These are phyloP conservation scores for Termitomyces sp. DNA, from an alignment of 768 basidiomycete genomes.

Conservation along the genomic window DNA sequence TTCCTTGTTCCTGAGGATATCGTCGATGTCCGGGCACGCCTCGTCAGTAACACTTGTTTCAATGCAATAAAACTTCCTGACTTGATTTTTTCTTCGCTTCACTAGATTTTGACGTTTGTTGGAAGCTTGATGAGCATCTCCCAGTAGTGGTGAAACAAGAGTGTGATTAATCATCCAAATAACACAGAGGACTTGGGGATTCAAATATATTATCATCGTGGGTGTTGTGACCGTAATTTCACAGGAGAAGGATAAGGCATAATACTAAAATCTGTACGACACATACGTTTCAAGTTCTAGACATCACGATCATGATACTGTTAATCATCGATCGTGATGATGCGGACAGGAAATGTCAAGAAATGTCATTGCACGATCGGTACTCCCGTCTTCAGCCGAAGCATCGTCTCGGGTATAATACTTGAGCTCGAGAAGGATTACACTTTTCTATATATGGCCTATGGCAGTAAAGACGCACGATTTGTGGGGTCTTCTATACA, in stretches of 20 bases:
- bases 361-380: too few relatives aligned
- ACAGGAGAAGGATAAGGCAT: background rate
- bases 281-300: background rate
- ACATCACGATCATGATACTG: background rate
- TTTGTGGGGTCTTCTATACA: too few relatives aligned
- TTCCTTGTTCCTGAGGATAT: conserved; percentile 98
- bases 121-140: conserved; percentile 83
- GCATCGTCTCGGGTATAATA: too few relatives aligned
- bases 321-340: background rate
- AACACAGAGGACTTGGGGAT: background rate
- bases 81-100: background rate
- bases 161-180: too few relatives aligned
- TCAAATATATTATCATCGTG: background rate
- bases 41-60: conserved; percentile 49
- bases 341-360: background rate
- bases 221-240: background rate
- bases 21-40: conserved; percentile 86
- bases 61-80: background rate
- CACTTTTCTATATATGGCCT: too few relatives aligned
- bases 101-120: conserved; percentile 90
- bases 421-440: too few relatives aligned
- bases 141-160: conserved; percentile 3
- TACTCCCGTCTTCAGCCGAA: too few relatives aligned
- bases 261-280: background rate
- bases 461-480: too few relatives aligned